Evolutionary conservation across 2,329 filamentous ascomycete genomes (phyloP), one percentile per base, ranked within the genome.

Genomic region (Rhynchosporium graminicola): DNA sequence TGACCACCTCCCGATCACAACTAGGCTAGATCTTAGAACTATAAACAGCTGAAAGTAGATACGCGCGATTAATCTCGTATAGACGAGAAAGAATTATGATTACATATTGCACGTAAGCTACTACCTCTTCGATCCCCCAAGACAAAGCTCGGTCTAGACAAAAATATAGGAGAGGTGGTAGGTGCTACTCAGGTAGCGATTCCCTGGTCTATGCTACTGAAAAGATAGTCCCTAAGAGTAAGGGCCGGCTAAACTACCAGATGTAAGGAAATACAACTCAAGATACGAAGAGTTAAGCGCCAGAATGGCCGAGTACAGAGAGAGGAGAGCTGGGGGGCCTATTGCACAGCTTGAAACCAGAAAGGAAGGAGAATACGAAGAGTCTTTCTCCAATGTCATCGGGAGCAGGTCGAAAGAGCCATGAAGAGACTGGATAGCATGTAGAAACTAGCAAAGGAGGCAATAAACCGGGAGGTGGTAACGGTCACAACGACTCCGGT

Each of bases 291-390:
- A 28, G 29, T 58, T 5, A 58, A 58, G 33, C 42, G 56, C 26
- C 31, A 20, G 2, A 48, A 58, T 31, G 31, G 26, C 33, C 4
- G 43, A 33, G 20, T 45, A 3, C 29, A 58, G 29, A 58, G 29
- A 31, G 56, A 58, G 1, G 29, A 58, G 43, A 47, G 43, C 56
- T 58, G 43, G 56, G 56, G 48, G 56, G 43, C 40, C 5, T 58
- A 58, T 43, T 13, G 43, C 29, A 15, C 28, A 47, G 31, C 56
- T 33, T 13, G 43, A n/a, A 58, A 58, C 43, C 29, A 40, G 15
- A 58, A 58, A 58, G 31, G 56, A 31, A 45, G 20, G 15, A 31
- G 47, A 10, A 58, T 58, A 20, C 10, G 33, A 5, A 58, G 36
- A 15, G 56, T 15, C 26, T 43, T 58, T 33, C 46, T 43, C n/a